Percentiles rank a stretch among this genome's conserved stretches.
phyloP scores from a whole-genome alignment of 495 filamentous ascomycete genomes.

The Penicillium egyptiacum region DNA sequence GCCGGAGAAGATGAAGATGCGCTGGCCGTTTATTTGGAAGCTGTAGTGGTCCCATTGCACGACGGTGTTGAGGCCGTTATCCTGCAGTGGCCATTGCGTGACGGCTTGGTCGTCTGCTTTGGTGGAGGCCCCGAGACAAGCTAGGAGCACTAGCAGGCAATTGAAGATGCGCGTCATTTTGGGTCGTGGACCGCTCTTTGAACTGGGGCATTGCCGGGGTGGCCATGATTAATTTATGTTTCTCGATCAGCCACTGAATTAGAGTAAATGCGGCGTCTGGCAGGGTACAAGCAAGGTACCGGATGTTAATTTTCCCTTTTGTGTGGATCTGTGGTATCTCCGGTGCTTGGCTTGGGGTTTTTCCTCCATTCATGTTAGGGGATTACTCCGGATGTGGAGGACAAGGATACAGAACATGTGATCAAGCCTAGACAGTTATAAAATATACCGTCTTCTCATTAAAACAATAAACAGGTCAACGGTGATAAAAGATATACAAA shows the following conservation, averaged over 20 bases:
- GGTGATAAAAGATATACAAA: slow-evolving; percentile 7
- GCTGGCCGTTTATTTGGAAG: slow-evolving; percentile 53
- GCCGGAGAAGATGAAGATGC: slow-evolving; percentile 60
- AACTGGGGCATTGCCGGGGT: neutral
- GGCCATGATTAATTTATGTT: slow-evolving; percentile 2
- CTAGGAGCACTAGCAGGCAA: slow-evolving; percentile 17
- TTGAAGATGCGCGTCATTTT: slow-evolving; percentile 15
- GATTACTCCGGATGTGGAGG: neutral
- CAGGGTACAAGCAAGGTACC: slow-evolving; percentile 13
- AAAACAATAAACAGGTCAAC: slow-evolving; percentile 1
- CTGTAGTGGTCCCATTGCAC: slow-evolving; percentile 62
- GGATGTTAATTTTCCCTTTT: slow-evolving; percentile 9
- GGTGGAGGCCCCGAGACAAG: slow-evolving; percentile 20
- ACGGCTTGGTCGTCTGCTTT: slow-evolving; percentile 22
- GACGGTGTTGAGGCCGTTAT: slow-evolving; percentile 50
- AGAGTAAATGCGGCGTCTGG: slow-evolving; percentile 4
- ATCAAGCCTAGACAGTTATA: no score
- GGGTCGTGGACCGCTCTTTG: neutral
- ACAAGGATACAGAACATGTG: no score
- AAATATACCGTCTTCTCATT: slow-evolving; percentile 18
- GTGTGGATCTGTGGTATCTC: slow-evolving; percentile 10
- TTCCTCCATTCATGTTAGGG: slow-evolving; percentile 26
- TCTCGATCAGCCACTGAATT: neutral
- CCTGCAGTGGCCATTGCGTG: slow-evolving; percentile 48
- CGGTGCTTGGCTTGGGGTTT: slow-evolving; percentile 13